A percentile compares a stretch with the other conserved stretches of the same genome.
These are phyloP conservation scores for Prinsepia uniflora DNA, from an alignment of 306 rosid genomes.

Conservation along the genomic window DNA sequence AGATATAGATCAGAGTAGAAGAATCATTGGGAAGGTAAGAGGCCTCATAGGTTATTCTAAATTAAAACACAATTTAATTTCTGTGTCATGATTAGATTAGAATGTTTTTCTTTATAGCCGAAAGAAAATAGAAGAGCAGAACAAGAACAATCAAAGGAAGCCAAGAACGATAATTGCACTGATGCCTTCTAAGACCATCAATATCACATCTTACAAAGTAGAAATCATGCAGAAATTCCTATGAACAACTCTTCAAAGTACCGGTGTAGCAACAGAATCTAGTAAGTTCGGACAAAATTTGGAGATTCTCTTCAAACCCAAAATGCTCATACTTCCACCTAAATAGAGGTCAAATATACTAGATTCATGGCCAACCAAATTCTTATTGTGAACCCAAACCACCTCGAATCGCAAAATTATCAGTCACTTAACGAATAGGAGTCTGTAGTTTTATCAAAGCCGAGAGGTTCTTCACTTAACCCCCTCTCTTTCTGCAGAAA, in stretches of 20 bases:
- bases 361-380: background rate
- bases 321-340: background rate
- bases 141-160: background rate
- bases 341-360: background rate
- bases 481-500: background rate
- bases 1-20: too few species aligned
- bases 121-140: background rate
- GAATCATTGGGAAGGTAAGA: too few species aligned
- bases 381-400: background rate
- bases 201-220: background rate
- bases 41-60: background rate
- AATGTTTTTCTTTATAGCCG: background rate
- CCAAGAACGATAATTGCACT: background rate
- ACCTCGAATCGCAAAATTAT: background rate
- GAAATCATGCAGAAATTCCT: background rate
- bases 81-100: background rate
- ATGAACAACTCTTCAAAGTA: background rate
- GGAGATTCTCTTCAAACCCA: background rate
- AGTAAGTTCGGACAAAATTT: too few species aligned
- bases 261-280: background rate
- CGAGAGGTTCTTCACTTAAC: background rate
- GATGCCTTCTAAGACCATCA: background rate
- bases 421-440: background rate
- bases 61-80: background rate
- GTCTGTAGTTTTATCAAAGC: background rate